Base-by-base conservation (phyloP, 192 early-diverging fungal species). In the Thamnidium elegans region DNA sequence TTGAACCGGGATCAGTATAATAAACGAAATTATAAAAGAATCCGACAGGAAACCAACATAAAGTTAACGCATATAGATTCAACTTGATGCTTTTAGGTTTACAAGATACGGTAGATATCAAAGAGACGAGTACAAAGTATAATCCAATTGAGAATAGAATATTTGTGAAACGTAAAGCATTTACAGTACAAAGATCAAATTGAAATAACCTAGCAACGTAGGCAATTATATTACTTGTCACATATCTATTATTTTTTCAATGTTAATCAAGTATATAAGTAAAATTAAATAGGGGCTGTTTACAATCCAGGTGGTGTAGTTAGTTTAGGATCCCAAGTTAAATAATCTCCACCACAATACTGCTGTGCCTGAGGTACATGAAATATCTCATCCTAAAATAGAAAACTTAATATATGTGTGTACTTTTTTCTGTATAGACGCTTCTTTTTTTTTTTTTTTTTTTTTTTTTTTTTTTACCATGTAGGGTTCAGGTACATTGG, bases 291-390 rank as follows among this genome's bases (percentile, higher is more conserved):
- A 44, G 36, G 20, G 20, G n/a, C n/a, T 7, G 84, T 66, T 71
- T 90, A 99, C 81, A 97, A 82, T 11, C 95, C 96, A 19, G 96
- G 95, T 43, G 95, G 96, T n/a, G 96, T 99, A 0, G 96, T 99
- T 23, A 99, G 71, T 69, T 95, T 99, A n/a, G 89, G 87, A 68
- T 98, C 89, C 89, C 92, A 98, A 23, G 67, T 74, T 45, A 44
- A 58, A 67, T 81, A 98, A 47, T 84, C 71, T 17, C 87, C 88
- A 3, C 55, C 19, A 65, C 93, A 94, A 79, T 96, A 98, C 19
- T 66, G 78, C 68, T 94, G 91, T 15, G 93, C 92, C 73, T 99
- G 96, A 17, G 87, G 87, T 17, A 96, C 68, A 71, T 99, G 96
- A 76, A 97, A 99, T 21, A 90, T 82, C 71, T 99, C 96, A 75